Base-by-base conservation (phyloP, 2,329 filamentous ascomycete species). In the Ophiostoma piceae region DNA sequence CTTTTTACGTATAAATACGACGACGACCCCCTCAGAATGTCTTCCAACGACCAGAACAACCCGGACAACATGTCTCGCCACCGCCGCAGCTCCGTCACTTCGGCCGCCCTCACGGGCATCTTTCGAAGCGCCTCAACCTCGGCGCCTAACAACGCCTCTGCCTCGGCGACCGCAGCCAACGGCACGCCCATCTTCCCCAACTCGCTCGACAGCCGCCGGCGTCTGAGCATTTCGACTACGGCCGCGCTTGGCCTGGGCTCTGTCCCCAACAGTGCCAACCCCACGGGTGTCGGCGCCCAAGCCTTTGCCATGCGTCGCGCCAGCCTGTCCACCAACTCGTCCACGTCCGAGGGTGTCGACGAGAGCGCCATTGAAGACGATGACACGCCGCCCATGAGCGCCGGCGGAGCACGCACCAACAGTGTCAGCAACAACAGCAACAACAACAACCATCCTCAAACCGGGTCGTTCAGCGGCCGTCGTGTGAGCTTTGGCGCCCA, bases 401-500 rank as follows among this genome's bases (percentile, higher is more conserved):
- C 79, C 68, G 79, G 79, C 70, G 64, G 35, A 32, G 77, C 82
- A 54, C 85, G 84, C 76, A n/a, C 7, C 43, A 47, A 19, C 19
- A 47, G 19, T 16, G 16, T 7, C 43, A 19, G 43, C 43, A 47
- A 19, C 16, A 16, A 43, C 41, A 43, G 4, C 16, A 43, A 43
- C 43, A 47, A 19, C 43, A 7, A 7, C 43, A 47, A 47, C 16
- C 8, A 66, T 57, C n/a, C 51, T 57, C 51, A 22, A n/a, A 66
- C 26, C 64, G 22, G 35, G n/a, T 11, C 37, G 11, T 43, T 43
- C 19, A 32, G 60, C 39, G 65, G 65, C 65, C 90, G 94, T 74
- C 90, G 94, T 71, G 89, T 97, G 83, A 97, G 94, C 80, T 96
- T 97, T 76, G 94, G 94, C 72, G 90, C 90, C 72, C 88, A 92